phyloP scores from a whole-genome alignment of 2,329 filamentous ascomycete genomes.

The Fonsecaea nubica region DNA sequence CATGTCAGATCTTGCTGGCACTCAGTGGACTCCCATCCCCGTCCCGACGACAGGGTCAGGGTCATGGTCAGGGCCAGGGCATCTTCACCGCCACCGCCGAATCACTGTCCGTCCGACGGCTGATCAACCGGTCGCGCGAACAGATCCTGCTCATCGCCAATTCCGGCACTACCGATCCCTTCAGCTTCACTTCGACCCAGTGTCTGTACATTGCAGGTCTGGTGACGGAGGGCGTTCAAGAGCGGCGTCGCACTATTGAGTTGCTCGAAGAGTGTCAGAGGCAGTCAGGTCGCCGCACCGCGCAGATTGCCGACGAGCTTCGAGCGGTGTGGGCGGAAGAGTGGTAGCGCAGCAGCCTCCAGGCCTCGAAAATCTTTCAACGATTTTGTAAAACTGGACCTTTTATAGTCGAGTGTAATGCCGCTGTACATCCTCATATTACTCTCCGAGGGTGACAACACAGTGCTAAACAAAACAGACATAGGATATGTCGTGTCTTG shows the following conservation, averaged over 20 bases:
- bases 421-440: too few species aligned
- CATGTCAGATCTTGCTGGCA: slow-evolving; percentile 3
- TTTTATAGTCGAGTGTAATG: too few species aligned
- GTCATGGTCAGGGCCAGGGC: not conserved
- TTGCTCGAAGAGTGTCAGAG: slow-evolving; percentile 13
- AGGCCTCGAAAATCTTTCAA: not conserved
- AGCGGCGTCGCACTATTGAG: slow-evolving; percentile 16
- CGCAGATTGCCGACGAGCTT: slow-evolving; percentile 16
- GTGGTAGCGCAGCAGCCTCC: not conserved
- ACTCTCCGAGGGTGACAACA: too few species aligned
- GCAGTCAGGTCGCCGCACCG: slow-evolving; percentile 17
- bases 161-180: slow-evolving; percentile 2
- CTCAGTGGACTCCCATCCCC: not conserved
- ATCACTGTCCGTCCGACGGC: slow-evolving; percentile 15
- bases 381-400: not conserved
- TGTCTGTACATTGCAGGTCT: slow-evolving; percentile 20
- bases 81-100: not conserved
- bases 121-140: slow-evolving; percentile 16
- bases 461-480: too few species aligned
- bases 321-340: slow-evolving; percentile 12
- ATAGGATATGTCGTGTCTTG: too few species aligned
- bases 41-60: not conserved
- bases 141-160: slow-evolving; percentile 19
- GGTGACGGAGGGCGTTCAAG: slow-evolving; percentile 15
- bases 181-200: slow-evolving; percentile 14